These are phyloP conservation scores for Adansonia digitata DNA, from an alignment of 345 rosid genomes.

Conservation along the genomic window DNA sequence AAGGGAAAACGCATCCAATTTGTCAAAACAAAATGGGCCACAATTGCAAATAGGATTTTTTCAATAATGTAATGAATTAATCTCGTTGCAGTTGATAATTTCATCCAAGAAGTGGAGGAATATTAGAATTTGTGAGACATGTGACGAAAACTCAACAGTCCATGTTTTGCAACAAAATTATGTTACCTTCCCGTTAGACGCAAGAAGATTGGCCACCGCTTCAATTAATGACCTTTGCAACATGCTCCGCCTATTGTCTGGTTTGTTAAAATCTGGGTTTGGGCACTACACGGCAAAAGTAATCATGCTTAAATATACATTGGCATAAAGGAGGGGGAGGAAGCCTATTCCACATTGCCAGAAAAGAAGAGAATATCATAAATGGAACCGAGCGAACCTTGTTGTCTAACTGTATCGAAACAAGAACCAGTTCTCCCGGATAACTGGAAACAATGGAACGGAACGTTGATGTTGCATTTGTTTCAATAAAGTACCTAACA, in stretches of 20 bases:
- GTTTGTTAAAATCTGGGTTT: slow-evolving; percentile 60
- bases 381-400: not conserved
- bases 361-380: not conserved
- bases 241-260: slow-evolving; percentile 68
- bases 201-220: slow-evolving; percentile 55
- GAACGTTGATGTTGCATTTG: slow-evolving; percentile 63
- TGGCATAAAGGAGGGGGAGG: not conserved
- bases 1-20: not conserved
- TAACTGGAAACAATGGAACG: slow-evolving; percentile 52
- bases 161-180: not conserved
- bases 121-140: not conserved
- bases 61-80: not conserved
- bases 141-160: not conserved
- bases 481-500: slow-evolving; percentile 48
- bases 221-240: slow-evolving; percentile 54
- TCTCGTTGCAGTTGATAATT: not conserved
- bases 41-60: not conserved
- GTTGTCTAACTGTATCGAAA: slow-evolving; percentile 48
- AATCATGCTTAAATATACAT: not conserved
- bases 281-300: slow-evolving; percentile 44
- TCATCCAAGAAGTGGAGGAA: not conserved
- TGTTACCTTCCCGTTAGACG: slow-evolving; percentile 50
- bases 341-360: not conserved
- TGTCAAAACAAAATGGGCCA: not conserved
- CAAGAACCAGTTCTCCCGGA: slow-evolving; percentile 51